A percentile compares a stretch with the other conserved stretches of the same genome.
These are phyloP conservation scores for Aspergillus quadrilineatus DNA, from an alignment of 2,329 filamentous ascomycete species.

Conservation along the genomic window DNA sequence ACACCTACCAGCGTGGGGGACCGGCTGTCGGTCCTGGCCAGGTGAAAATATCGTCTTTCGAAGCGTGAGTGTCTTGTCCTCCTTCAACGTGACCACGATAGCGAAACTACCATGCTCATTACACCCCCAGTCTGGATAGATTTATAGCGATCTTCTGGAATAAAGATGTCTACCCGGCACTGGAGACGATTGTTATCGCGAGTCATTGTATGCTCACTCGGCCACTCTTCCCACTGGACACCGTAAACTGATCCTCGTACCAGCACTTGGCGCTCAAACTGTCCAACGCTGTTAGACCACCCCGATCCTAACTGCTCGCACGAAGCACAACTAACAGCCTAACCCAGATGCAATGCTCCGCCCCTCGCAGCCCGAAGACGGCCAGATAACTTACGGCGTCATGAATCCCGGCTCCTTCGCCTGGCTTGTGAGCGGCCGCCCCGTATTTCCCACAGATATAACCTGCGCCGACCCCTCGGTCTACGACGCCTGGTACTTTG, in stretches of 20 bases:
- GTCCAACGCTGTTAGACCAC: background rate
- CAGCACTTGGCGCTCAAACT: background rate
- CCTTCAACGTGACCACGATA: background rate
- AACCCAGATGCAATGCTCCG: background rate
- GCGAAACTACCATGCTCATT: background rate
- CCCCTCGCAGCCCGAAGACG: background rate
- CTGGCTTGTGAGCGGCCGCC: background rate
- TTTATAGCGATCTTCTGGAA: background rate
- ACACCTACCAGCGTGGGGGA: background rate
- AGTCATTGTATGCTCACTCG: background rate
- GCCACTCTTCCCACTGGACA: background rate
- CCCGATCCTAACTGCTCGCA: background rate
- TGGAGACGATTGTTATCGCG: background rate
- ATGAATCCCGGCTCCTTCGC: conserved; percentile 2
- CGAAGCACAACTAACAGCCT: background rate
- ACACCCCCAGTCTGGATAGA: background rate
- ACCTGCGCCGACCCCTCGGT: background rate
- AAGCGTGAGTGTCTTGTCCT: background rate
- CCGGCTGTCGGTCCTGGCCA: background rate
- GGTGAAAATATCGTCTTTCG: background rate
- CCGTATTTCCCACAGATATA: background rate
- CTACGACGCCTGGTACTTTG: background rate
- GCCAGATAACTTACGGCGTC: background rate
- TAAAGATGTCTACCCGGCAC: background rate
- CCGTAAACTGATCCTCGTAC: background rate